Evolutionary conservation across 2,329 filamentous ascomycete species (phyloP).

Genomic region (Sporothrix inflata): DNA sequence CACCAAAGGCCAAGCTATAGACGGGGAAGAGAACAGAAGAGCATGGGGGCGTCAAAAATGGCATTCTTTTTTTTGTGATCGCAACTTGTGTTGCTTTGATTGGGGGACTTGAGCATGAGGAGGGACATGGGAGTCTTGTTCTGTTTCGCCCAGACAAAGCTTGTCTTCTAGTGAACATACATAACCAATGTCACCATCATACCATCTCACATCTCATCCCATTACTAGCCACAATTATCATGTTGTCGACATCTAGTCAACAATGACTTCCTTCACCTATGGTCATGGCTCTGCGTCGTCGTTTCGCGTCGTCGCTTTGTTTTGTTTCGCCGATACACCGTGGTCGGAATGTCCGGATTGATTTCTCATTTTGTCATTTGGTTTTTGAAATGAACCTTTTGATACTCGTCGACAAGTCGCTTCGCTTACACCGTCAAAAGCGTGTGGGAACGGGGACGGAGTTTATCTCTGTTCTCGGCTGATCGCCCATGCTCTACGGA

Average conservation of each 20-base stretch:
- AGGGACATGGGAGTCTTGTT: not conserved
- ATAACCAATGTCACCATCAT: not conserved
- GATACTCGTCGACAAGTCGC: not conserved
- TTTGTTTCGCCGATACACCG: not conserved
- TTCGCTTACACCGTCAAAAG: not conserved
- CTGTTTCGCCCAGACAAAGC: not conserved
- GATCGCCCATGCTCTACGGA: not conserved
- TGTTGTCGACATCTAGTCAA: not conserved
- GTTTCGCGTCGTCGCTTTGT: not conserved
- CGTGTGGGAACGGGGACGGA: constrained; percentile 2
- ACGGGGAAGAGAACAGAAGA: not conserved
- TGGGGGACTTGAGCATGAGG: not conserved
- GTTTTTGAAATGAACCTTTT: not conserved
- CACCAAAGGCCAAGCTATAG: constrained; percentile 12
- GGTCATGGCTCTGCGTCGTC: not conserved
- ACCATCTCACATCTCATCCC: not conserved
- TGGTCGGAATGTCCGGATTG: not conserved
- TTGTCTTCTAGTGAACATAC: no score
- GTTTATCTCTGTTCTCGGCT: constrained; percentile 8
- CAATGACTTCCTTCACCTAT: not conserved
- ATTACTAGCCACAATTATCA: not conserved
- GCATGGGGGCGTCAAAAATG: not conserved
- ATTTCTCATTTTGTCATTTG: not conserved
- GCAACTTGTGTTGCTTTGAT: not conserved
- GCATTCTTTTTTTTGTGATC: no score